Evolutionary conservation across 2,329 filamentous ascomycete genomes (phyloP).

Genomic region (Sarocladium brachiariae): DNA sequence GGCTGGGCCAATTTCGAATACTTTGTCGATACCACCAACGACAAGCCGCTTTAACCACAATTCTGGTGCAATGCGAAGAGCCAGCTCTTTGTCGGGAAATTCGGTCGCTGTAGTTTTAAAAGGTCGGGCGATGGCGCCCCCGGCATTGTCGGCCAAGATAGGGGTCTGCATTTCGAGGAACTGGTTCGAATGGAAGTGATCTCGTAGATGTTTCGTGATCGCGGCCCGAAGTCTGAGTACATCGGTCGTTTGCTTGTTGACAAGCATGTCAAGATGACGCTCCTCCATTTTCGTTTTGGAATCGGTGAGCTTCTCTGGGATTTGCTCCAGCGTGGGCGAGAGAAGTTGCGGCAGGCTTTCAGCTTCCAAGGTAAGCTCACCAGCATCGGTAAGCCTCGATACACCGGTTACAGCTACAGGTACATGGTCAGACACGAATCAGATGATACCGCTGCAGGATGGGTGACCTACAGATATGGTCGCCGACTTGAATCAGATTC

Average conservation of each 20-base stretch:
- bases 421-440: slow-evolving; percentile 17
- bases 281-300: slow-evolving; percentile 66
- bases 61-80: slow-evolving; percentile 86
- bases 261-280: slow-evolving; percentile 81
- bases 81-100: slow-evolving; percentile 62
- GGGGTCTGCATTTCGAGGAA: slow-evolving; percentile 91
- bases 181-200: slow-evolving; percentile 61
- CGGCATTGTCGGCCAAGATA: slow-evolving; percentile 72
- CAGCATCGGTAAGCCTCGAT: slow-evolving; percentile 62
- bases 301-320: slow-evolving; percentile 65
- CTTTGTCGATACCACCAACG: slow-evolving; percentile 76
- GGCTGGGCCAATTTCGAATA: slow-evolving; percentile 88
- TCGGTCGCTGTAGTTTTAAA: slow-evolving; percentile 77
- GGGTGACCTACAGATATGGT: slow-evolving; percentile 66
- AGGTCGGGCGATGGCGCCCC: slow-evolving; percentile 81
- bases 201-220: slow-evolving; percentile 67
- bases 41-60: slow-evolving; percentile 91
- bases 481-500: slow-evolving; percentile 67
- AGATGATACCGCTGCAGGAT: slow-evolving; percentile 13
- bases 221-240: slow-evolving; percentile 66
- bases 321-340: slow-evolving; percentile 70
- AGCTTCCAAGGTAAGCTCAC: slow-evolving; percentile 69
- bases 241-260: slow-evolving; percentile 61
- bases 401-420: slow-evolving; percentile 59
- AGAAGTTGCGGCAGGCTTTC: slow-evolving; percentile 63